phyloP scores from a whole-genome alignment of 2,329 filamentous ascomycete species.

The Colletotrichum abscissum region DNA sequence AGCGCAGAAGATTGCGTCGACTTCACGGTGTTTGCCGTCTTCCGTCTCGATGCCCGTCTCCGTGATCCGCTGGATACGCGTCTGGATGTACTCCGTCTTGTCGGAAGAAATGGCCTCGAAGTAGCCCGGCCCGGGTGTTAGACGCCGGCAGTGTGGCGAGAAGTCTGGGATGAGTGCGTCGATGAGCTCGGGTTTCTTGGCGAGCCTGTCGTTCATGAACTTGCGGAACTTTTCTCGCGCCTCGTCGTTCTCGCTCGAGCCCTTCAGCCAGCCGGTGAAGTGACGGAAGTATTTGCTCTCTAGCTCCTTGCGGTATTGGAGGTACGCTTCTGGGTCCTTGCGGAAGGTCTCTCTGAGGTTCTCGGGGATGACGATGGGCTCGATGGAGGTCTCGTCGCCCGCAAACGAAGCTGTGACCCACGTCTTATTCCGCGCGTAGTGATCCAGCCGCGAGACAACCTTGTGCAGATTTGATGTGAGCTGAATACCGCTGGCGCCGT shows the following conservation, averaged over 20 bases:
- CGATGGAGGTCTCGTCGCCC: slow-evolving; percentile 63
- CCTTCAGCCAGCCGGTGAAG: slow-evolving; percentile 65
- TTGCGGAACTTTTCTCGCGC: slow-evolving; percentile 59
- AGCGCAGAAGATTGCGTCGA: slow-evolving; percentile 75
- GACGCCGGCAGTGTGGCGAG: slow-evolving; percentile 71
- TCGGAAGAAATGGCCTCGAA: slow-evolving; percentile 71
- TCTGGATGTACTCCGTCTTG: slow-evolving; percentile 71
- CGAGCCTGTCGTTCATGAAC: slow-evolving; percentile 65
- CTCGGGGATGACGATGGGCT: slow-evolving; percentile 64
- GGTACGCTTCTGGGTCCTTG: slow-evolving; percentile 69
- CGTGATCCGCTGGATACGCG: slow-evolving; percentile 68
- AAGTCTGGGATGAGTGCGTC: slow-evolving; percentile 70
- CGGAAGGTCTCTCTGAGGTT: slow-evolving; percentile 68
- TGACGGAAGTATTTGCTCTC: slow-evolving; percentile 72
- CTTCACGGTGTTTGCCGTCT: slow-evolving; percentile 66
- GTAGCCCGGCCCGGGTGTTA: slow-evolving; percentile 76
- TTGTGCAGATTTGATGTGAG: slow-evolving; percentile 64
- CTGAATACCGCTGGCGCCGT: slow-evolving; percentile 71
- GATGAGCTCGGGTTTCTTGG: slow-evolving; percentile 65
- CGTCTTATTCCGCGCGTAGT: slow-evolving; percentile 73
- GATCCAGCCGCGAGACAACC: slow-evolving; percentile 63
- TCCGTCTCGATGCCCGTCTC: slow-evolving; percentile 68
- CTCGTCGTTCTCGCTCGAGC: slow-evolving; percentile 59
- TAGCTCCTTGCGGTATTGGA: slow-evolving; percentile 66
- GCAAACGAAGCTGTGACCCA: slow-evolving; percentile 76